Evolutionary conservation across 768 basidiomycete genomes (phyloP).

Genomic region (Hirschioporus abietinus): DNA sequence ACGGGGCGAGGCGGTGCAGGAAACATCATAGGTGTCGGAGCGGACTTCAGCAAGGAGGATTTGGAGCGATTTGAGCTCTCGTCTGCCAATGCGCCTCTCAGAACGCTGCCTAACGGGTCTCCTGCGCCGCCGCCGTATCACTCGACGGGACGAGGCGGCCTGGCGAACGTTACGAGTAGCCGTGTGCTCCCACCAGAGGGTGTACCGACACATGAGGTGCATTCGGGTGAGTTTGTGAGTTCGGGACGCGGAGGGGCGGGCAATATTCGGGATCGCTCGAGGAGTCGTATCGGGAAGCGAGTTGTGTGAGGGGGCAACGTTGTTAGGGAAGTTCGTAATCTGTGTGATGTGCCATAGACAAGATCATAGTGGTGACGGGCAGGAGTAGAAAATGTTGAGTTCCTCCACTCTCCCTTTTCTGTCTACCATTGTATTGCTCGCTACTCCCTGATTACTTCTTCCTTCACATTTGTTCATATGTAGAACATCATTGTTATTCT

Average conservation of each 20-base stretch:
- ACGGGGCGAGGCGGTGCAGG: constrained; percentile 62
- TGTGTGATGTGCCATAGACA: background rate
- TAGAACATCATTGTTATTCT: too few relatives aligned
- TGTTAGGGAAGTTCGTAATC: background rate
- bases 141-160: constrained; percentile 64
- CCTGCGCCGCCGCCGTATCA: constrained; percentile 24
- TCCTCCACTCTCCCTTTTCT: too few relatives aligned
- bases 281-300: constrained; percentile 15
- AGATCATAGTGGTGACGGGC: background rate
- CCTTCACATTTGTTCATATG: too few relatives aligned
- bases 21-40: constrained; percentile 38
- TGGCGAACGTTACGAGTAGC: constrained; percentile 46
- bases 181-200: constrained; percentile 19
- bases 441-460: too few relatives aligned
- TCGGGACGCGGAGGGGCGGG: constrained; percentile 59
- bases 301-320: background rate
- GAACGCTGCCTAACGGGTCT: background rate
- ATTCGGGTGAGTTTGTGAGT: constrained; percentile 29
- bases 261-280: constrained; percentile 48
- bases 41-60: constrained; percentile 18
- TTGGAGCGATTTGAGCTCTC: constrained; percentile 15
- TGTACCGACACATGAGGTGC: constrained; percentile 4
- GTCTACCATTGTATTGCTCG: too few relatives aligned
- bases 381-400: background rate
- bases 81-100: background rate